phyloP scores from a whole-genome alignment of 2,329 filamentous ascomycete genomes.

The Tolypocladium ophioglossoides region DNA sequence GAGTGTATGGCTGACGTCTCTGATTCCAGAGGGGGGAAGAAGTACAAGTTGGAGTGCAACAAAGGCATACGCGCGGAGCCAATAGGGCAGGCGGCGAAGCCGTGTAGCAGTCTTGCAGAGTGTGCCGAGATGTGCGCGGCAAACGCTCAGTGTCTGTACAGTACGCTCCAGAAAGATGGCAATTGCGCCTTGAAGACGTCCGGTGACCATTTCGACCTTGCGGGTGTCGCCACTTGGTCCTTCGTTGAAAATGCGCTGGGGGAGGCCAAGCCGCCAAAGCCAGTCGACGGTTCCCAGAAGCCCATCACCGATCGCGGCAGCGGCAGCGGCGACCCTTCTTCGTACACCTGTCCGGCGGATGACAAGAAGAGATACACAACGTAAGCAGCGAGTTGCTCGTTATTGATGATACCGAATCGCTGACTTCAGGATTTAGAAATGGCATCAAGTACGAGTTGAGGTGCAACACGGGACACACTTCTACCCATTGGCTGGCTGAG shows the following conservation, averaged over 20 bases:
- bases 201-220: background rate
- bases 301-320: background rate
- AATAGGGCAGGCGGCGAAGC: background rate
- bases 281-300: too few relatives aligned
- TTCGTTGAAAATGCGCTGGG: background rate
- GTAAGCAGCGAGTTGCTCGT: background rate
- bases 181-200: constrained; percentile 1
- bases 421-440: background rate
- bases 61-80: background rate
- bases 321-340: background rate
- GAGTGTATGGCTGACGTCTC: background rate
- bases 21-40: background rate
- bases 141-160: background rate
- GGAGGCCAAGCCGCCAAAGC: too few relatives aligned
- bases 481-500: background rate
- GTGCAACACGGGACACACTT: constrained; percentile 2
- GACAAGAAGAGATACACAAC: constrained; percentile 1
- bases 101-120: background rate
- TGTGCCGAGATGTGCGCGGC: background rate
- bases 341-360: background rate
- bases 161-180: background rate
- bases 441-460: constrained; percentile 4
- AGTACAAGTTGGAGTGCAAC: background rate
- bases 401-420: background rate
- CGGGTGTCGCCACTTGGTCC: background rate